Percentiles rank a stretch among this genome's conserved stretches.
Conservation (phyloP, 106 monocot species). For the Triglochin maritima region DNA sequence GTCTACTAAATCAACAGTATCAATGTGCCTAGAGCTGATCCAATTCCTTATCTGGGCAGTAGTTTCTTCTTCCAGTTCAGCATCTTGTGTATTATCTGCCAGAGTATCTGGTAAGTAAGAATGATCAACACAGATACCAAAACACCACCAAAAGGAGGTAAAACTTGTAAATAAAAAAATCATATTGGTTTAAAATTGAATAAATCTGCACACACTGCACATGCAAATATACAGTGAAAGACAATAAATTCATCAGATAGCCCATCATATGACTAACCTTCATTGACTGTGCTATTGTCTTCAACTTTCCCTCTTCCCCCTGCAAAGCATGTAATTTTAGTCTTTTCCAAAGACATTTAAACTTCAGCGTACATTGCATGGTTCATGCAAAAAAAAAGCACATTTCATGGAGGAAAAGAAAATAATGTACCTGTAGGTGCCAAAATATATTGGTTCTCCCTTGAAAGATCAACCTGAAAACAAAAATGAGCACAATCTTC, state of each 20-base stretch:
- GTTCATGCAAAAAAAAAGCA: not conserved
- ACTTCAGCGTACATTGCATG: too few species aligned
- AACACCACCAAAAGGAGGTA: not conserved
- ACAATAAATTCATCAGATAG: not conserved
- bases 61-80: conserved; percentile 56
- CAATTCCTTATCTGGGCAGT: conserved; percentile 59
- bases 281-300: conserved; percentile 40
- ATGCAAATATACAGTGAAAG: not conserved
- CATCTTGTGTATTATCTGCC: conserved; percentile 88
- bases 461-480: conserved; percentile 26
- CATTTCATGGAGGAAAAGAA: not conserved
- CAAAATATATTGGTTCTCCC: conserved; percentile 51
- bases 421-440: conserved; percentile 56
- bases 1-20: conserved; percentile 49
- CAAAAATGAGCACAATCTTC: not conserved
- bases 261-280: conserved; percentile 35
- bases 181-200: too few species aligned
- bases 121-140: not conserved
- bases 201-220: too few species aligned
- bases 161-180: not conserved
- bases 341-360: not conserved
- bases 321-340: conserved; percentile 13
- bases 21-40: conserved; percentile 50
- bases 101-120: not conserved
- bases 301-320: conserved; percentile 29